Evolutionary conservation across 352 stramenopile species (phyloP), one percentile per base, ranked within the genome.

Genomic region (Elongisporangium prolatum): DNA sequence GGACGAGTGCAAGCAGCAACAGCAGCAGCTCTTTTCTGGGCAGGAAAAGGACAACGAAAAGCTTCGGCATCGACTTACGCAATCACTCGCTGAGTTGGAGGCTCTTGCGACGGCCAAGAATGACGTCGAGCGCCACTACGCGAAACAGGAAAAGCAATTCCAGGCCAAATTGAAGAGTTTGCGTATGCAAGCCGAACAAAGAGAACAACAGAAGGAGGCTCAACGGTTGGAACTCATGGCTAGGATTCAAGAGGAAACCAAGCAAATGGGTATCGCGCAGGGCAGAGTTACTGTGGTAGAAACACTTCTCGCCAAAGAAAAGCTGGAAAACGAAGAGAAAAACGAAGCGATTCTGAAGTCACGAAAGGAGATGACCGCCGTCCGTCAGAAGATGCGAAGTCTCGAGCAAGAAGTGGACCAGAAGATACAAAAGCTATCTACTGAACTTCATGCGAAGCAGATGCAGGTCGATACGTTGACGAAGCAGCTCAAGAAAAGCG

Each of bases 401-500:
- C 50, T 86, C 10, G 79, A 90, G 44, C 74, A 53, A 16, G 81
- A 89, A 4, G 84, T 84, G 16, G 78, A 86, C 48, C 75, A 80
- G 54, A 77, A 77, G 50, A 72, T 86, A n/a, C 71, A 74, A 5
- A 73, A 74, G 55, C 58, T 93, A 52, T 71, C 70, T 47, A 60
- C 52, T 0, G 77, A 89, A 22, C 50, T 93, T 10, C 77, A 84
- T 38, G 60, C 69, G 0, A 93, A 93, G 65, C 75, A 89, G 21
- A 61, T 64, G 0, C 74, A 91, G 52, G 70, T 90, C 6, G 74
- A 82, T 3, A 52, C 70, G 2, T 55, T 89, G 4, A 69, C 53
- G 4, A 89, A 89, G 60, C 82, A 75, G 18, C 52, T 91, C 20
- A 69, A 84, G 48, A 63, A 73, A 54, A 81, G 75, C 44, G 81